phyloP scores from a whole-genome alignment of 2,329 filamentous ascomycete species.

The Ophiocordyceps camponoti-floridani region DNA sequence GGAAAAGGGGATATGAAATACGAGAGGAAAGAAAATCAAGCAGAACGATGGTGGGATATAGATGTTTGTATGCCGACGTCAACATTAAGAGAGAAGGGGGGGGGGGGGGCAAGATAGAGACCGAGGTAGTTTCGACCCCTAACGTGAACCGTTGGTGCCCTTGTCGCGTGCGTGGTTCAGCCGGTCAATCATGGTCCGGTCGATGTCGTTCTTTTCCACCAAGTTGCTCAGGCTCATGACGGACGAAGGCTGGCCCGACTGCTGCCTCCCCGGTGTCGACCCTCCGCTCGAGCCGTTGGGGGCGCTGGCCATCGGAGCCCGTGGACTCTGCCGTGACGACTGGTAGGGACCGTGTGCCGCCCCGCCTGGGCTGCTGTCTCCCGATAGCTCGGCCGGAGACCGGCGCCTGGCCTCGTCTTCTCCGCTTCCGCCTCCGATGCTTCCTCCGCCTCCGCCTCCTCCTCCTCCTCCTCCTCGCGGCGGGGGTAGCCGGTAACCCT shows the following conservation, averaged over 20 bases:
- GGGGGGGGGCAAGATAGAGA: too few species aligned
- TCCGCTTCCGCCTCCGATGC: too few species aligned
- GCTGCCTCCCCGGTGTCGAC: slow-evolving; percentile 14
- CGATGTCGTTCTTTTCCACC: slow-evolving; percentile 34
- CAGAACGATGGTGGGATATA: too few species aligned
- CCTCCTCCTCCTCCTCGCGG: slow-evolving; percentile 19
- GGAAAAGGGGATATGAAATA: too few species aligned
- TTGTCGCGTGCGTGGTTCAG: slow-evolving; percentile 21
- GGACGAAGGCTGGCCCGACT: slow-evolving; percentile 13
- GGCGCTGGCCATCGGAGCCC: slow-evolving; percentile 4
- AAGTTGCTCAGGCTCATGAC: slow-evolving; percentile 35
- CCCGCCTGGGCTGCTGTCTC: slow-evolving; percentile 26
- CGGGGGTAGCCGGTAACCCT: slow-evolving; percentile 26
- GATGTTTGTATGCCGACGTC: too few species aligned
- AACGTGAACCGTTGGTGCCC: slow-evolving; percentile 3
- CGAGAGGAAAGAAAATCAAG: too few species aligned
- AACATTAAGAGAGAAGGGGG: too few species aligned
- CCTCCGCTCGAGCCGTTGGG: slow-evolving; percentile 17
- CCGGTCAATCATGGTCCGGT: slow-evolving; percentile 34
- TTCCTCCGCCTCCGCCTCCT: too few species aligned
- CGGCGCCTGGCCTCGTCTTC: slow-evolving; percentile 32
- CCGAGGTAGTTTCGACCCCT: background rate
- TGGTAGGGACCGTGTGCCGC: slow-evolving; percentile 19
- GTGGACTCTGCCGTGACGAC: slow-evolving; percentile 18
- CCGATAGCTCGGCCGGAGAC: slow-evolving; percentile 31